Conservation (phyloP, 1,284 basidiomycete species). For the Ceratobasidium theobromae region DNA sequence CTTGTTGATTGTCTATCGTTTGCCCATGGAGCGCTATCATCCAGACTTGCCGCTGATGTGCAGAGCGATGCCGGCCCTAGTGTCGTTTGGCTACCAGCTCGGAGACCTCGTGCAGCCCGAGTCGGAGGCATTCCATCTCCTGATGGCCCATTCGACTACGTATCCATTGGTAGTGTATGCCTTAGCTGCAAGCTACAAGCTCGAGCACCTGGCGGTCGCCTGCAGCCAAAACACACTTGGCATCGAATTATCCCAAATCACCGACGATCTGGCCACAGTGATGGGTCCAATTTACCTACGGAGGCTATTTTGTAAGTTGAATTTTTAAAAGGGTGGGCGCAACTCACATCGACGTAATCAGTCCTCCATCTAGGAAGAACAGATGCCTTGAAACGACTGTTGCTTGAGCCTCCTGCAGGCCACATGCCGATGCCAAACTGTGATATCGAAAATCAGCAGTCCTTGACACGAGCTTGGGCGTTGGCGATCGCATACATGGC, state of each 20-base stretch:
- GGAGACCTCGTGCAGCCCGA: conserved; percentile 1
- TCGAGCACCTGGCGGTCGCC: conserved; percentile 60
- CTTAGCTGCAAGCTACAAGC: conserved; percentile 56
- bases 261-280: conserved; percentile 58
- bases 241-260: conserved; percentile 55
- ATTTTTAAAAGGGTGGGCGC: not conserved
- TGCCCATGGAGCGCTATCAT: conserved; percentile 32
- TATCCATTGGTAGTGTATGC: conserved; percentile 60
- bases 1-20: conserved; percentile 34
- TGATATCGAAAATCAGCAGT: conserved; percentile 31
- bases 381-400: conserved; percentile 50
- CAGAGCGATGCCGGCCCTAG: conserved; percentile 22
- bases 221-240: conserved; percentile 62
- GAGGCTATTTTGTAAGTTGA: conserved; percentile 52
- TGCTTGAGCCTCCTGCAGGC: conserved; percentile 60
- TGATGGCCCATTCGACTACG: conserved; percentile 12
- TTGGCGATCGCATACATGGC: conserved; percentile 36
- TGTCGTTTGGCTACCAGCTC: conserved; percentile 28
- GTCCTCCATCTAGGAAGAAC: conserved; percentile 55
- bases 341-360: not conserved
- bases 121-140: conserved; percentile 19
- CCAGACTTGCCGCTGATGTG: conserved; percentile 34
- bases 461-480: conserved; percentile 36
- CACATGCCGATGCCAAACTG: conserved; percentile 51
- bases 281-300: conserved; percentile 64